These are phyloP conservation scores for Solanum chilense DNA, from an alignment of 257 asterid genomes.

Conservation along the genomic window DNA sequence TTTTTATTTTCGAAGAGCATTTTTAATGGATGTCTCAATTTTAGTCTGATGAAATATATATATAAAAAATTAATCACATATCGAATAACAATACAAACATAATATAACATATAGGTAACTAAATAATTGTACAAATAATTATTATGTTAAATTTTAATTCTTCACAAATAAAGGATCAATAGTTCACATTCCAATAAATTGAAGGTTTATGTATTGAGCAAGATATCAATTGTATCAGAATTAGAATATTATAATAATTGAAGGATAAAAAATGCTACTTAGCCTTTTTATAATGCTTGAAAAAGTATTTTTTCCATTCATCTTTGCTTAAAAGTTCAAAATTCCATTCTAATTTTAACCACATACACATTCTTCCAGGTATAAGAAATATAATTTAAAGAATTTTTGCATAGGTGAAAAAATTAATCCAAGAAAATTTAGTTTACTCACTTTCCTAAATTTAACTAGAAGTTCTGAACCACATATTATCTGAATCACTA, in stretches of 20 bases:
- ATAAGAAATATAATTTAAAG: not conserved
- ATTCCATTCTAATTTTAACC: not conserved
- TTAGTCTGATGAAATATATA: constrained; percentile 27
- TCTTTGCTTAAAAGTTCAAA: not conserved
- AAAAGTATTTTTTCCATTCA: not conserved
- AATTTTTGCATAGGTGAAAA: no score
- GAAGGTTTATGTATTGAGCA: not conserved
- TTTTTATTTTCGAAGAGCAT: constrained; percentile 26
- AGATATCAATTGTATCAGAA: not conserved
- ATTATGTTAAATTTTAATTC: no score
- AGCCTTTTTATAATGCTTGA: not conserved
- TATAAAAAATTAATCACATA: not conserved
- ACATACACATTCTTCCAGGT: not conserved
- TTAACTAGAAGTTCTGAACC: not conserved
- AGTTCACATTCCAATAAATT: not conserved
- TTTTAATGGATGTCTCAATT: constrained; percentile 40
- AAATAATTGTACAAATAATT: no score
- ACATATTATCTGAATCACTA: not conserved
- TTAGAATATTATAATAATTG: not conserved
- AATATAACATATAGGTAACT: no score
- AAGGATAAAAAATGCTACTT: not conserved
- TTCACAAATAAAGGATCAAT: not conserved
- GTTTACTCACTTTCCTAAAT: not conserved
- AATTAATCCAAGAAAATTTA: no score
- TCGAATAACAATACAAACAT: not conserved